Conservation (phyloP, 495 filamentous ascomycete genomes). For the Monascus purpureus region DNA sequence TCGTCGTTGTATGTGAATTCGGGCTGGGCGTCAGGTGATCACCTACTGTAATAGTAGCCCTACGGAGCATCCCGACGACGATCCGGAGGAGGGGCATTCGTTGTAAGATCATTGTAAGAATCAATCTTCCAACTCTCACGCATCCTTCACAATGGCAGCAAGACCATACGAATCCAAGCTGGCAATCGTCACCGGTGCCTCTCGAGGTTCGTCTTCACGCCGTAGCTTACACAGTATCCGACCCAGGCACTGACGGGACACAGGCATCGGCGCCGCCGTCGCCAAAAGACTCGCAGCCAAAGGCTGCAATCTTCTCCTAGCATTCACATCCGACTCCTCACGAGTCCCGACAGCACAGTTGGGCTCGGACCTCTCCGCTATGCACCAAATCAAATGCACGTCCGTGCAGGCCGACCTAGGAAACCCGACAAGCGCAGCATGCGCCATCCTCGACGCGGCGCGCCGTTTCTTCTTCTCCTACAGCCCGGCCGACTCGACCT, state of each 20-base stretch:
- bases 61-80: no score
- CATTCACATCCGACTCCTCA: constrained; percentile 4
- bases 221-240: not conserved
- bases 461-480: constrained; percentile 1
- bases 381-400: constrained; percentile 1
- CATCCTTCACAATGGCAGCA: constrained; percentile 1
- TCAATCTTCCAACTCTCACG: no score
- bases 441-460: constrained; percentile 2
- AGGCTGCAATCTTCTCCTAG: constrained; percentile 3
- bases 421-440: not conserved
- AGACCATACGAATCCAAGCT: constrained; percentile 3
- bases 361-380: constrained; percentile 1
- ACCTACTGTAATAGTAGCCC: no score
- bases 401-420: constrained; percentile 4
- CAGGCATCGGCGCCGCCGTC: constrained; percentile 4
- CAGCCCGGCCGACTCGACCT: constrained; percentile 5
- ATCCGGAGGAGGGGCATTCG: no score
- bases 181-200: constrained; percentile 4
- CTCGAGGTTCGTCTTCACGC: constrained; percentile 2
- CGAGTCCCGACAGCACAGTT: constrained; percentile 1
- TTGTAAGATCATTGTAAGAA: no score
- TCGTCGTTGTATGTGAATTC: no score
- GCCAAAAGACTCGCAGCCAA: constrained; percentile 2
- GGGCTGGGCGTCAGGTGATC: no score
- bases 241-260: no score